Evolutionary conservation across 1,139 yeast species (phyloP), one percentile per base, ranked within the genome.

Genomic region (Pichia sp.): DNA sequence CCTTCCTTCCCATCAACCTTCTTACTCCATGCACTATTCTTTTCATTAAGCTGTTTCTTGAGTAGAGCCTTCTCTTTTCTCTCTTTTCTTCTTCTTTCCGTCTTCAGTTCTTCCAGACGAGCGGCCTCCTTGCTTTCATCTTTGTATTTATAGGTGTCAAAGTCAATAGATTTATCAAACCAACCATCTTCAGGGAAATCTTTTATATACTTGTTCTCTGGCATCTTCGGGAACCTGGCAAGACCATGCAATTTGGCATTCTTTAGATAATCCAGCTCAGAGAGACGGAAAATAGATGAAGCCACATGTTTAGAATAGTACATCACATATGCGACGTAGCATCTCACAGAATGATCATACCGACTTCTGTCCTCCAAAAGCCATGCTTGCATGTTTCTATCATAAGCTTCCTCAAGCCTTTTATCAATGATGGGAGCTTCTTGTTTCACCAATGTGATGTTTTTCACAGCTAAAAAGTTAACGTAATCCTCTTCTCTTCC

Each of bases 271-370:
- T 88, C 94, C 41, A 93, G 60, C 9, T 75, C 63, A 30, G 74
- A 72, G 16, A 84, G 52, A 44, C 98, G 67, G 63, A 93, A 93
- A 25, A 93, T 91, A 0, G 96, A 87, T 10, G 81, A 68, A 1
- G 96, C 95, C n/a, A 84, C 62, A 59, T 93, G 98, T 53, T 86
- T 87, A 12, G 91, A 74, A 55, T 91, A 93, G 53, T 84, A 84
- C 40, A 83, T 69, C 4, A 85, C 70, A 53, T 80, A 91, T 2
- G 93, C 88, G 29, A 93, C 94, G 54, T 80, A 91, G 4, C 96
- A 70, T 45, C 74, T 70, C 1, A 91, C 66, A 0, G 88, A 93
- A 24, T 73, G 66, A 49, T 91, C 97, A 57, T 86, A 93, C 35
- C 85, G 68, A 0, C 78, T 76, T 38, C 96, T 62, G 55, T 88